A percentile compares a stretch with the other conserved stretches of the same genome.
Evolutionary conservation across 1,284 basidiomycete species (phyloP).

Genomic region (Ganoderma boninense): DNA sequence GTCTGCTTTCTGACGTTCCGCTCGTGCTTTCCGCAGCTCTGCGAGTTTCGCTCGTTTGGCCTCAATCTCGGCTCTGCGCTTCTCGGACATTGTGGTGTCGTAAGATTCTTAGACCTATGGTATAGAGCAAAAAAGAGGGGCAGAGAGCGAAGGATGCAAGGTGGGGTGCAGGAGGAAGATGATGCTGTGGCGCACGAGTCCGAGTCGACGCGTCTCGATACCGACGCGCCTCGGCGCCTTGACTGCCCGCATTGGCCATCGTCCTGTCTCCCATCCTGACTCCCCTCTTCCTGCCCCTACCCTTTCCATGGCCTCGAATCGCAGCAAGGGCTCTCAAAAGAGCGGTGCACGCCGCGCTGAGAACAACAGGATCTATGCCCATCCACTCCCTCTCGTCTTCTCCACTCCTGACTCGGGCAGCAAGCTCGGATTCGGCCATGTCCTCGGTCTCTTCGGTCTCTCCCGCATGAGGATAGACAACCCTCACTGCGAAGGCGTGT

Average conservation of each 20-base stretch:
- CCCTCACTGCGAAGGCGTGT: slow-evolving; percentile 72
- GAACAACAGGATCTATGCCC: slow-evolving; percentile 70
- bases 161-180: neutral
- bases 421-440: slow-evolving; percentile 46
- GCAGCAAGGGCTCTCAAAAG: slow-evolving; percentile 51
- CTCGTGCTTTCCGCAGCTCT: slow-evolving; percentile 79
- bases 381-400: slow-evolving; percentile 71
- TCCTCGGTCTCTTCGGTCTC: slow-evolving; percentile 64
- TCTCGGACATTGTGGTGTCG: slow-evolving; percentile 44
- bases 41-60: slow-evolving; percentile 91
- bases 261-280: slow-evolving; percentile 1
- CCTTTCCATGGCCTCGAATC: slow-evolving; percentile 52
- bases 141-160: neutral
- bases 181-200: slow-evolving; percentile 5
- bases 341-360: slow-evolving; percentile 62
- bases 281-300: slow-evolving; percentile 5
- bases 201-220: slow-evolving; percentile 18
- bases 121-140: neutral
- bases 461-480: slow-evolving; percentile 58
- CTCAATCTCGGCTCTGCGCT: slow-evolving; percentile 85
- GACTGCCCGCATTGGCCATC: neutral
- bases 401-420: slow-evolving; percentile 45
- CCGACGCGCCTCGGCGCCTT: slow-evolving; percentile 9
- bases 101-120: neutral
- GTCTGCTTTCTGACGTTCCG: slow-evolving; percentile 70